These are phyloP conservation scores for Phytophthora chlamydospora DNA, from an alignment of 352 stramenopile species.

Conservation along the genomic window DNA sequence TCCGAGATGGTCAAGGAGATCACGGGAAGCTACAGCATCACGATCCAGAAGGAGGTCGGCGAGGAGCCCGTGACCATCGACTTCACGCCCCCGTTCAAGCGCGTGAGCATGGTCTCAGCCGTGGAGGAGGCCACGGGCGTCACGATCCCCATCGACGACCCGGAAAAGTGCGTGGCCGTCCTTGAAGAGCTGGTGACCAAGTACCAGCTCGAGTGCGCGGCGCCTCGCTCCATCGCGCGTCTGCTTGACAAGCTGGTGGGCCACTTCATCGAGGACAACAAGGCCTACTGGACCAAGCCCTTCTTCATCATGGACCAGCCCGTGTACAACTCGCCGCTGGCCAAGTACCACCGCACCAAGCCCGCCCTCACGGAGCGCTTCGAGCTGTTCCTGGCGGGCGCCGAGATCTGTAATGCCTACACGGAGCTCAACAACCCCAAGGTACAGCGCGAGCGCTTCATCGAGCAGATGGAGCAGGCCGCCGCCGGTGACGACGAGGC, in stretches of 20 bases:
- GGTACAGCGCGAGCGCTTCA: constrained; percentile 85
- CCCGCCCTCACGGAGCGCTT: constrained; percentile 97
- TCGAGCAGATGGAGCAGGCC: constrained; percentile 83
- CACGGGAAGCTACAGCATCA: constrained; percentile 87
- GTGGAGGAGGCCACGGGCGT: constrained; percentile 75
- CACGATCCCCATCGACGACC: constrained; percentile 75
- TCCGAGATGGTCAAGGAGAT: constrained; percentile 92
- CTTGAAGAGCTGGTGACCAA: constrained; percentile 76
- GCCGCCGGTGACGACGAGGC: constrained; percentile 84
- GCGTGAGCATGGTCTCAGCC: constrained; percentile 93
- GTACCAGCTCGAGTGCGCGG: constrained; percentile 73
- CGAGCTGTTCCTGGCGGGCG: constrained; percentile 97
- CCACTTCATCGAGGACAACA: constrained; percentile 90
- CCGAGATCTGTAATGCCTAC: constrained; percentile 99
- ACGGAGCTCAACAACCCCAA: constrained; percentile 98
- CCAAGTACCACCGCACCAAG: constrained; percentile 96
- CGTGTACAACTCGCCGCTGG: constrained; percentile 96
- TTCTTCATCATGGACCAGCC: constrained; percentile 99
- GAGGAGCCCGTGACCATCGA: constrained; percentile 90
- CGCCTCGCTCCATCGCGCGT: constrained; percentile 74
- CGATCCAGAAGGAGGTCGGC: constrained; percentile 86
- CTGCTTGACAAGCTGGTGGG: constrained; percentile 91
- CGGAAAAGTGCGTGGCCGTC: constrained; percentile 59
- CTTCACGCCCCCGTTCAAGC: constrained; percentile 94
- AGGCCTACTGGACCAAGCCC: constrained; percentile 92